Evolutionary conservation across 2,329 filamentous ascomycete species (phyloP).

Genomic region (Fusarium cicatricum): DNA sequence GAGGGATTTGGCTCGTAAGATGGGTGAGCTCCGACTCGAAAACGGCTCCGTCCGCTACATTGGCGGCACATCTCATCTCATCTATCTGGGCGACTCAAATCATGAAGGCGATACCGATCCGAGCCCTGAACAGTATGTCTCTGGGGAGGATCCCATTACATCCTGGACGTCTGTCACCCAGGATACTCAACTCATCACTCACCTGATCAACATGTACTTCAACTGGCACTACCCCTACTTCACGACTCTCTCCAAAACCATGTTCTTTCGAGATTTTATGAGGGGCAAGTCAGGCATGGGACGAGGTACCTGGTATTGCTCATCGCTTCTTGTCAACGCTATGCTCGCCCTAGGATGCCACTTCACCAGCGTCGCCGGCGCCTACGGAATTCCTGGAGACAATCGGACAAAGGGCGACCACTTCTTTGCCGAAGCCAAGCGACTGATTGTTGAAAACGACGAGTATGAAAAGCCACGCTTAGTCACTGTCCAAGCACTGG

Average conservation of each 20-base stretch:
- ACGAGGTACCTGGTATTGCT: slow-evolving; percentile 79
- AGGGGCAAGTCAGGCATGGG: slow-evolving; percentile 68
- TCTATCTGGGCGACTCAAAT: slow-evolving; percentile 71
- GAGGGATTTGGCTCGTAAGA: slow-evolving; percentile 86
- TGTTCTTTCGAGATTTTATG: slow-evolving; percentile 88
- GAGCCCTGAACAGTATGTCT: slow-evolving; percentile 55
- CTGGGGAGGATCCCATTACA: slow-evolving; percentile 73
- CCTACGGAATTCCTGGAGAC: slow-evolving; percentile 75
- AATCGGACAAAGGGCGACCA: slow-evolving; percentile 91
- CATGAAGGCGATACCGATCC: slow-evolving; percentile 51
- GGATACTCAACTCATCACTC: slow-evolving; percentile 79
- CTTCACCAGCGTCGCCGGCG: slow-evolving; percentile 81
- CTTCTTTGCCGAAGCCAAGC: slow-evolving; percentile 94
- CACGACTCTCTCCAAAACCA: slow-evolving; percentile 82
- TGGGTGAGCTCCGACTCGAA: slow-evolving; percentile 88
- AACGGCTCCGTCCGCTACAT: slow-evolving; percentile 91
- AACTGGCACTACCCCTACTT: slow-evolving; percentile 98
- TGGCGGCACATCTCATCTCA: slow-evolving; percentile 91
- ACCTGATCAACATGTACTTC: slow-evolving; percentile 97
- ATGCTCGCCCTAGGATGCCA: slow-evolving; percentile 94
- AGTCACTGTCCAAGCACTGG: slow-evolving; percentile 91
- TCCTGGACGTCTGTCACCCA: slow-evolving; percentile 90
- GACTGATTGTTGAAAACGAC: slow-evolving; percentile 87
- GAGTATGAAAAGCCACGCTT: slow-evolving; percentile 90
- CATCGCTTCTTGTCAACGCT: slow-evolving; percentile 87